Conservation (phyloP, 768 basidiomycete species). For the Kwoniella sp. region DNA sequence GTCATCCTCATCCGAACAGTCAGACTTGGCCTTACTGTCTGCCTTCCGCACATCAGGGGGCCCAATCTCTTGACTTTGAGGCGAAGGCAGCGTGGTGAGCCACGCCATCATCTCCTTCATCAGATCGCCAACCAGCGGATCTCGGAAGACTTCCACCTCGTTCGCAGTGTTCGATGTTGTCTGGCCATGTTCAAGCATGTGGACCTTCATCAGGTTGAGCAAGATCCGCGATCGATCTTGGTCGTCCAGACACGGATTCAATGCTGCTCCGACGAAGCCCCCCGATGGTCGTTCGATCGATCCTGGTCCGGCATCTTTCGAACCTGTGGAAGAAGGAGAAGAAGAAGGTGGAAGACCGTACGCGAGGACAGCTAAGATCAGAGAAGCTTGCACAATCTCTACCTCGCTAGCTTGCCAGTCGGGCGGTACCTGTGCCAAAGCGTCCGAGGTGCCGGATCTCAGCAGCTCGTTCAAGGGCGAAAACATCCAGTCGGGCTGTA, state of each 20-base stretch:
- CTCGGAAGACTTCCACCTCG: constrained; percentile 67
- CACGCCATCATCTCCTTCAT: constrained; percentile 61
- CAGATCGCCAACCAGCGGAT: constrained; percentile 62
- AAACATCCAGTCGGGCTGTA: constrained; percentile 68
- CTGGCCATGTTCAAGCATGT: constrained; percentile 92
- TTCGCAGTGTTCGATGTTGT: constrained; percentile 20
- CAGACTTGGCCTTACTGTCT: not conserved
- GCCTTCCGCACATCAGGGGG: too few relatives aligned
- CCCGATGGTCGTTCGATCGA: constrained; percentile 49
- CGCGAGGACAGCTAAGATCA: constrained; percentile 64
- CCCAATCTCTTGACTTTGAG: too few relatives aligned
- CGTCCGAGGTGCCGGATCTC: constrained; percentile 71
- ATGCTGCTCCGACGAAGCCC: too few relatives aligned
- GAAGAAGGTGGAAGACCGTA: not conserved
- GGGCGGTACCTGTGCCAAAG: constrained; percentile 69
- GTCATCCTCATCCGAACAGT: not conserved
- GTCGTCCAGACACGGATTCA: constrained; percentile 46
- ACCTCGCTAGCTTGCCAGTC: constrained; percentile 79
- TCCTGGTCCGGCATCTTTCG: too few relatives aligned
- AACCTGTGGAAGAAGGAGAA: too few relatives aligned
- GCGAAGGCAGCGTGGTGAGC: not conserved
- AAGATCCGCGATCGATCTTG: constrained; percentile 62
- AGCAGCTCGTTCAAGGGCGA: constrained; percentile 75
- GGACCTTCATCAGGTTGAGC: constrained; percentile 86
- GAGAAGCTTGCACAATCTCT: constrained; percentile 70